Conservation (phyloP, 2,329 filamentous ascomycete species). For the Gnomoniopsis smithogilvyi region DNA sequence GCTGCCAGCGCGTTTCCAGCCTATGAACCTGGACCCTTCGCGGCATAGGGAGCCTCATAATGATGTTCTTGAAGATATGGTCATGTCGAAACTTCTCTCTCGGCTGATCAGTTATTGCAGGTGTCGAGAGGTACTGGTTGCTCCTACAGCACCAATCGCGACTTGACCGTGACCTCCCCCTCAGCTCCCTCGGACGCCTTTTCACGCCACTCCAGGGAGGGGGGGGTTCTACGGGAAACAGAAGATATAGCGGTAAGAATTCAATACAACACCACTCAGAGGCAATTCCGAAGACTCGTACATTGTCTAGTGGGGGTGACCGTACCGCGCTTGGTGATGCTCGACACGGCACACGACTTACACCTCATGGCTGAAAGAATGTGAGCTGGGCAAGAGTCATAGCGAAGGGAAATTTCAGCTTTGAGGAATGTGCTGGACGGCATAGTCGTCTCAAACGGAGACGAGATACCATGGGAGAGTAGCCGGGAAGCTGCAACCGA, state of each 20-base stretch:
- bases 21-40: not conserved
- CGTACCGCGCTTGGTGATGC: constrained; percentile 48
- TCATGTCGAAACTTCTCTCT: too few relatives aligned
- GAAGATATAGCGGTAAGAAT: constrained; percentile 58
- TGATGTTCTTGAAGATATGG: too few relatives aligned
- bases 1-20: not conserved
- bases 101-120: too few relatives aligned
- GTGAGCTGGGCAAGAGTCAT: not conserved
- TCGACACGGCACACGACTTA: constrained; percentile 48
- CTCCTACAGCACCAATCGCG: constrained; percentile 41
- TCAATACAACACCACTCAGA: constrained; percentile 53
- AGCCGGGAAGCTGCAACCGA: not conserved
- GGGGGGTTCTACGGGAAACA: constrained; percentile 54
- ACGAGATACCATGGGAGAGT: constrained; percentile 7
- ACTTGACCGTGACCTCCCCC: constrained; percentile 36
- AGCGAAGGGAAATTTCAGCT: not conserved
- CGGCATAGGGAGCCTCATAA: too few relatives aligned
- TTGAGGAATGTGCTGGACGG: constrained; percentile 1
- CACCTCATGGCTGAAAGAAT: constrained; percentile 43
- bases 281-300: constrained; percentile 47
- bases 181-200: constrained; percentile 34
- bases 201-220: constrained; percentile 50
- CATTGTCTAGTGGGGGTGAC: constrained; percentile 51
- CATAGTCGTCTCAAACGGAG: constrained; percentile 2
- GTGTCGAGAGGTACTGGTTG: not conserved